Evolutionary conservation across 2,329 filamentous ascomycete genomes (phyloP).

Genomic region (Periconia sp.): DNA sequence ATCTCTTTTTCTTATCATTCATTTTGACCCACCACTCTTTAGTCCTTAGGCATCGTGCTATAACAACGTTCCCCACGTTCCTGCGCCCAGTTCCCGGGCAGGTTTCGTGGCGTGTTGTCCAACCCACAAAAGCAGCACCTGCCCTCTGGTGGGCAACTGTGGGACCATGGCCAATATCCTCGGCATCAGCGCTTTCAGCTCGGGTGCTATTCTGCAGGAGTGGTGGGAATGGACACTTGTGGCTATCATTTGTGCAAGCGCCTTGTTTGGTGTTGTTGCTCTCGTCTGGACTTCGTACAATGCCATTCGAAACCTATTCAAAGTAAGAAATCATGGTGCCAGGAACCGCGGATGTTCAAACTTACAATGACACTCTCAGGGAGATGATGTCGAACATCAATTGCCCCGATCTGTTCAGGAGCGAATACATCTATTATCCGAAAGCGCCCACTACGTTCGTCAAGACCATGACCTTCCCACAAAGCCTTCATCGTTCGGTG

Average conservation of each 20-base stretch:
- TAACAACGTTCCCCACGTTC: conserved; percentile 16
- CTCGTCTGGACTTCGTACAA: conserved; percentile 33
- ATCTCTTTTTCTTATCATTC: conserved; percentile 14
- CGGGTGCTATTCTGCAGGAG: conserved; percentile 23
- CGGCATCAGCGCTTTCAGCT: conserved; percentile 37
- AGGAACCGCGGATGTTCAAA: neutral
- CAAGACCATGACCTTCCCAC: conserved; percentile 22
- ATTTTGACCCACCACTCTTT: conserved; percentile 10
- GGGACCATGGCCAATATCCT: conserved; percentile 32
- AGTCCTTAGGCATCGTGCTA: conserved; percentile 14
- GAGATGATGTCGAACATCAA: conserved; percentile 14
- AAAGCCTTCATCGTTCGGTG: conserved; percentile 43
- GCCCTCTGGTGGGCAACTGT: conserved; percentile 2
- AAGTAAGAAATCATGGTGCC: conserved; percentile 19
- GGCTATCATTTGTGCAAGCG: conserved; percentile 39
- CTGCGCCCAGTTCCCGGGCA: conserved; percentile 7
- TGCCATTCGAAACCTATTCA: conserved; percentile 23
- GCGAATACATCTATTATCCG: conserved; percentile 32
- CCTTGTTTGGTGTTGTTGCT: conserved; percentile 29
- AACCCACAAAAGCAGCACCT: conserved; percentile 6
- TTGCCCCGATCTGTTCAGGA: conserved; percentile 38
- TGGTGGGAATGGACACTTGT: conserved; percentile 45
- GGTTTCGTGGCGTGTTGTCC: conserved; percentile 7
- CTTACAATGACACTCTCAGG: conserved; percentile 21
- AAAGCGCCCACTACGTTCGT: conserved; percentile 25